Evolutionary conservation across 169 alveolate genomes (phyloP).

Genomic region (Pseudocohnilembus persalinus): DNA sequence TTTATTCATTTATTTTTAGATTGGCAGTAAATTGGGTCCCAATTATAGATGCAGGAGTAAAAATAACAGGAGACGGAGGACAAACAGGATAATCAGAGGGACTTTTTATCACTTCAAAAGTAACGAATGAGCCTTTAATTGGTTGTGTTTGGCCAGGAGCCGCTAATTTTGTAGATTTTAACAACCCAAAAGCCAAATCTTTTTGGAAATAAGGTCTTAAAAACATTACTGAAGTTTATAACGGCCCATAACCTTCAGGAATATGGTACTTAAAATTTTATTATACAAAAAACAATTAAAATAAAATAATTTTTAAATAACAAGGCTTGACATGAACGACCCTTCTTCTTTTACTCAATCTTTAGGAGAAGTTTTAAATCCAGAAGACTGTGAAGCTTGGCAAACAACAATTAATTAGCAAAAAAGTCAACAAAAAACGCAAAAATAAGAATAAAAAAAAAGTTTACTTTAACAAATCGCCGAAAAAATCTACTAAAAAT

Average conservation of each 20-base stretch:
- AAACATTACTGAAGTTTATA: slow-evolving; percentile 48
- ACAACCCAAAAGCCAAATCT: slow-evolving; percentile 62
- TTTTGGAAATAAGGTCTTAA: slow-evolving; percentile 57
- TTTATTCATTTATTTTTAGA: not conserved
- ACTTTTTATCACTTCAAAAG: slow-evolving; percentile 58
- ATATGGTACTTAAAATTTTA: no score
- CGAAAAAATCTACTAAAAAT: not conserved
- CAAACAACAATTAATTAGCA: not conserved
- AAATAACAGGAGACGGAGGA: slow-evolving; percentile 48
- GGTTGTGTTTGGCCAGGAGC: slow-evolving; percentile 87
- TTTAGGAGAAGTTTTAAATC: slow-evolving; percentile 25
- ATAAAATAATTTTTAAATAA: no score
- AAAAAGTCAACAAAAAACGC: not conserved
- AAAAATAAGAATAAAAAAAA: not conserved
- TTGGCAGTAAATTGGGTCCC: slow-evolving; percentile 66
- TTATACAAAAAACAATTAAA: no score
- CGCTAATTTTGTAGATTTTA: slow-evolving; percentile 45
- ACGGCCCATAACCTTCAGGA: slow-evolving; percentile 68
- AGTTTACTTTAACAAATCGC: not conserved
- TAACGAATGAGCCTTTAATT: slow-evolving; percentile 46
- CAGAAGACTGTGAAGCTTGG: slow-evolving; percentile 3
- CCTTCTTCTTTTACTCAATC: slow-evolving; percentile 58
- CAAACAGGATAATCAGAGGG: slow-evolving; percentile 50
- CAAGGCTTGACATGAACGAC: slow-evolving; percentile 83
- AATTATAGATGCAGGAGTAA: slow-evolving; percentile 83